phyloP scores from a whole-genome alignment of 331 rosid species.

The Rhamnella rubrinervis region DNA sequence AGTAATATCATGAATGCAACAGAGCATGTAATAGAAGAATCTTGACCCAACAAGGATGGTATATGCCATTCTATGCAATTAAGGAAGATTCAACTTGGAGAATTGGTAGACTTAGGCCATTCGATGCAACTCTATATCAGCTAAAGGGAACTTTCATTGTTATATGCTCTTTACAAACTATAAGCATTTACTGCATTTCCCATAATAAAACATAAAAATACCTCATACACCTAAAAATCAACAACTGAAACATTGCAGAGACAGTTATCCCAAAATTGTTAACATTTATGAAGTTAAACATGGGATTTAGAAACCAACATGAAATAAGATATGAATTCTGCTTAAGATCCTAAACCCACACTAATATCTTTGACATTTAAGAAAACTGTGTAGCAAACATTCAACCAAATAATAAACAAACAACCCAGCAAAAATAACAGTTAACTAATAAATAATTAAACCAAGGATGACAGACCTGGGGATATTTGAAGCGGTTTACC shows the following conservation, averaged over 20 bases:
- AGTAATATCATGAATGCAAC: background rate
- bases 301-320: background rate
- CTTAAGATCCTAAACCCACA: no score
- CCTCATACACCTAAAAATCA: slow-evolving; percentile 12
- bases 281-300: background rate
- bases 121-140: background rate
- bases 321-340: no score
- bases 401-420: background rate
- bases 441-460: slow-evolving; percentile 13
- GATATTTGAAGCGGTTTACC: slow-evolving; percentile 63
- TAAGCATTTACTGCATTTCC: background rate
- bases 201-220: background rate
- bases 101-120: background rate
- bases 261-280: background rate
- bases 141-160: background rate
- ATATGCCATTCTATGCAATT: no score
- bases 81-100: background rate
- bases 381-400: background rate
- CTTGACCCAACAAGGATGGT: no score
- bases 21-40: no score
- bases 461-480: slow-evolving; percentile 47
- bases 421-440: background rate
- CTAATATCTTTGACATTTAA: no score
- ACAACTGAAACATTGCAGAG: slow-evolving; percentile 10
- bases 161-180: no score